These are phyloP conservation scores for Lepiota brunneoincarnata DNA, from an alignment of 768 basidiomycete genomes.

Conservation along the genomic window DNA sequence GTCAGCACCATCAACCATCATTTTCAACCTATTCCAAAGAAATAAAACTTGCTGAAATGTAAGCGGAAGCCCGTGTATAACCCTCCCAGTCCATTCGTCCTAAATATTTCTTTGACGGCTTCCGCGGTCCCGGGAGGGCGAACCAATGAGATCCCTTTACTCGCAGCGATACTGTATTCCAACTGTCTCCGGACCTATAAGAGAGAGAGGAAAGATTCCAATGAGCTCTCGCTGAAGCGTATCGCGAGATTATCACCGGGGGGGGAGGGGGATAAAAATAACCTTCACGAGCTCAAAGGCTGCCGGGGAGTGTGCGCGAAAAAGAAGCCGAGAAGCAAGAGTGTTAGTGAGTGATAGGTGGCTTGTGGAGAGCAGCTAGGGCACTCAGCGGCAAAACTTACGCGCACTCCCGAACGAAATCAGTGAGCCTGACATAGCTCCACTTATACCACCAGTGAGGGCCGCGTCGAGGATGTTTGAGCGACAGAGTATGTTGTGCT, in stretches of 20 bases:
- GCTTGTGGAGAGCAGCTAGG: background rate
- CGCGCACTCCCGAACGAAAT: conserved; percentile 90
- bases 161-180: conserved; percentile 87
- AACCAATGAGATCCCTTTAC: conserved; percentile 63
- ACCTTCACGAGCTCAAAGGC: conserved; percentile 98
- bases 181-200: conserved; percentile 85
- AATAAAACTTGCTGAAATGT: conserved; percentile 64
- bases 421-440: conserved; percentile 84
- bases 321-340: too few species aligned
- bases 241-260: background rate
- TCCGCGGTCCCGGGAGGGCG: conserved; percentile 79
- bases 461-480: conserved; percentile 68
- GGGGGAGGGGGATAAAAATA: conserved; percentile 6
- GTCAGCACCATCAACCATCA: background rate
- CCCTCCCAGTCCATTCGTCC: conserved; percentile 56
- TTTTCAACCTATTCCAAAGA: background rate
- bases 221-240: conserved; percentile 3
- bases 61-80: conserved; percentile 83
- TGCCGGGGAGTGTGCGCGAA: conserved; percentile 15
- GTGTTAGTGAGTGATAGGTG: too few species aligned
- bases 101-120: conserved; percentile 79
- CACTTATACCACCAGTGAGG: conserved; percentile 76
- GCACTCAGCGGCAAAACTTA: conserved; percentile 39
- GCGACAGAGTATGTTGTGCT: conserved; percentile 55
- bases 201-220: conserved; percentile 1